These are phyloP conservation scores for Erythrobasidium yunnanense DNA, from an alignment of 768 basidiomycete genomes.

Conservation along the genomic window DNA sequence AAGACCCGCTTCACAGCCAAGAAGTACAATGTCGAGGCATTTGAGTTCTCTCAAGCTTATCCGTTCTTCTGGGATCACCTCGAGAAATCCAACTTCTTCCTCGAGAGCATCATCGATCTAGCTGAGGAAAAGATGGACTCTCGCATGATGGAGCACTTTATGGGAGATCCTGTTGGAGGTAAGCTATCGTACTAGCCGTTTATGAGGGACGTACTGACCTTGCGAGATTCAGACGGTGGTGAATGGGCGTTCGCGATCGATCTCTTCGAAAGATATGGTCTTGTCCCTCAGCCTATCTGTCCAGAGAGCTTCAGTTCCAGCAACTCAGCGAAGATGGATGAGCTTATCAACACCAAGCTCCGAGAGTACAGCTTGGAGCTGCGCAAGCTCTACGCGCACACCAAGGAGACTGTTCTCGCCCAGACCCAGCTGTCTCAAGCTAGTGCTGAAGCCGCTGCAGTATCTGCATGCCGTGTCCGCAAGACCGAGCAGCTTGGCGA, in stretches of 20 bases:
- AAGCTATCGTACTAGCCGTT: background rate
- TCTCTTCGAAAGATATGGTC: conserved; percentile 61
- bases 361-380: conserved; percentile 80
- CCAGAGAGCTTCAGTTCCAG: conserved; percentile 66
- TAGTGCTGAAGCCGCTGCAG: conserved; percentile 38
- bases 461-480: conserved; percentile 56
- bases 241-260: conserved; percentile 63
- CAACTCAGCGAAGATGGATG: conserved; percentile 60
- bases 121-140: conserved; percentile 68
- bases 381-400: conserved; percentile 46
- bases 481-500: conserved; percentile 78
- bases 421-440: conserved; percentile 13
- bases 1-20: background rate
- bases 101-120: conserved; percentile 73
- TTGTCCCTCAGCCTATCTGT: conserved; percentile 57
- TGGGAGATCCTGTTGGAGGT: conserved; percentile 63
- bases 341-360: conserved; percentile 73
- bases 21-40: conserved; percentile 43
- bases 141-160: conserved; percentile 64
- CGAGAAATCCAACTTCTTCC: conserved; percentile 70
- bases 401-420: conserved; percentile 43
- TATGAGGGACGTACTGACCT: background rate
- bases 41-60: conserved; percentile 62
- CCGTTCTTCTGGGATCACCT: conserved; percentile 90
- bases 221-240: conserved; percentile 43